These are phyloP conservation scores for Hura crepitans DNA, from an alignment of 441 rosid species.

Conservation along the genomic window DNA sequence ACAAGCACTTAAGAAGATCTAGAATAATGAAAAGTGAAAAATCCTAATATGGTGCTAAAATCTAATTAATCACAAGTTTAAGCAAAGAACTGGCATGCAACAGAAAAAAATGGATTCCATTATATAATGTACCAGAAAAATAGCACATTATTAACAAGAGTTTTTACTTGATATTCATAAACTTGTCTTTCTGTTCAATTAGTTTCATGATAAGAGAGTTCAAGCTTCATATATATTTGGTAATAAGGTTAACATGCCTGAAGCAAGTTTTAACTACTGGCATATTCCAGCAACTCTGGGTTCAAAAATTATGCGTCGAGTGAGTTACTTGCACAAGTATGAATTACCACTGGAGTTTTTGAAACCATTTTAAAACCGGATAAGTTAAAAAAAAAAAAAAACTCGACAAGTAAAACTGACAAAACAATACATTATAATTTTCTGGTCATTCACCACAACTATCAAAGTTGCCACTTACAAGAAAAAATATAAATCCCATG, in stretches of 20 bases:
- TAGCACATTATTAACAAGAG: not conserved
- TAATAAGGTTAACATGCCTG: not conserved
- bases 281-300: not conserved
- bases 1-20: no score
- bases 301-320: not conserved
- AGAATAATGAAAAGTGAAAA: no score
- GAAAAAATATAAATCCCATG: constrained; percentile 90
- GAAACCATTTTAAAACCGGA: not conserved
- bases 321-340: not conserved
- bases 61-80: no score
- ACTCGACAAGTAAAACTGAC: not conserved
- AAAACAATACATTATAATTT: not conserved
- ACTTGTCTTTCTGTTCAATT: not conserved
- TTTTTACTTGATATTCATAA: not conserved
- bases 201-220: not conserved
- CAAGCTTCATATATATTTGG: not conserved
- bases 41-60: no score
- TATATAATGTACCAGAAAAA: not conserved
- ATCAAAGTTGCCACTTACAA: constrained; percentile 48
- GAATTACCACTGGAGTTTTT: not conserved
- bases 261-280: not conserved
- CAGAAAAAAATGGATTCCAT: not conserved
- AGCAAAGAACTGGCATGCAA: not conserved
- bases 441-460: not conserved
- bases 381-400: not conserved